Percentiles rank a stretch among this genome's conserved stretches.
Conservation (phyloP, 257 asterid species). For the Capsicum chinense region DNA sequence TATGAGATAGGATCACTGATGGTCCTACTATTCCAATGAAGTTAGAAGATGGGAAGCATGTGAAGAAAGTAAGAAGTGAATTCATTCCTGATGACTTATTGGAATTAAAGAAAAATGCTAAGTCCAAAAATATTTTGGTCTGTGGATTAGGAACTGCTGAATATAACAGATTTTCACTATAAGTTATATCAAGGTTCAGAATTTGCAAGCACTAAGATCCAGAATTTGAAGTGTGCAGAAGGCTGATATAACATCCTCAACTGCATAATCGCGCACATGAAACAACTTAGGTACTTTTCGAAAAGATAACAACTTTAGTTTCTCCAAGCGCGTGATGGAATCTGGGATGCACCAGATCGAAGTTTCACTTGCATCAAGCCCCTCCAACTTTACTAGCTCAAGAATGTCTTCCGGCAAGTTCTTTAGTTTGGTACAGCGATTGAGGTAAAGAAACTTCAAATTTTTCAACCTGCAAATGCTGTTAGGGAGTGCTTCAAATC, state of each 20-base stretch:
- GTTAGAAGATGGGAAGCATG: too few relatives aligned
- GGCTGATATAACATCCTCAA: neutral
- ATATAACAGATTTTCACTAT: neutral
- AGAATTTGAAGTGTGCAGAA: neutral
- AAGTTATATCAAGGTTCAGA: neutral
- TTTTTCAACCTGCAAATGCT: slow-evolving; percentile 13
- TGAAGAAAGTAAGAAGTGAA: too few relatives aligned
- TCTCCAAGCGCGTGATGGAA: neutral
- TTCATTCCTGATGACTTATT: too few relatives aligned
- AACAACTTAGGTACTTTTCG: neutral
- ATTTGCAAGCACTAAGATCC: slow-evolving; percentile 25
- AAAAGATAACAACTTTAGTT: neutral
- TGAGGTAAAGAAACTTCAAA: slow-evolving; percentile 1
- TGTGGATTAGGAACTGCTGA: too few relatives aligned
- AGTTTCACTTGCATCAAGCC: neutral
- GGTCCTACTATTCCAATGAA: too few relatives aligned
- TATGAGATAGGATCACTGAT: too few relatives aligned
- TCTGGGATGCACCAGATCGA: neutral
- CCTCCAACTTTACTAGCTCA: neutral
- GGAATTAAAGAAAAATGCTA: too few relatives aligned
- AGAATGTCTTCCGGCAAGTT: neutral
- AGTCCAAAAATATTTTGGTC: too few relatives aligned
- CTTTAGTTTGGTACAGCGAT: neutral
- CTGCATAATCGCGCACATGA: neutral
- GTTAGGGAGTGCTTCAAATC: neutral